A percentile compares a stretch with the other conserved stretches of the same genome.
These are phyloP conservation scores for Cenococcum geophilum DNA, from an alignment of 495 filamentous ascomycete species.

Conservation along the genomic window DNA sequence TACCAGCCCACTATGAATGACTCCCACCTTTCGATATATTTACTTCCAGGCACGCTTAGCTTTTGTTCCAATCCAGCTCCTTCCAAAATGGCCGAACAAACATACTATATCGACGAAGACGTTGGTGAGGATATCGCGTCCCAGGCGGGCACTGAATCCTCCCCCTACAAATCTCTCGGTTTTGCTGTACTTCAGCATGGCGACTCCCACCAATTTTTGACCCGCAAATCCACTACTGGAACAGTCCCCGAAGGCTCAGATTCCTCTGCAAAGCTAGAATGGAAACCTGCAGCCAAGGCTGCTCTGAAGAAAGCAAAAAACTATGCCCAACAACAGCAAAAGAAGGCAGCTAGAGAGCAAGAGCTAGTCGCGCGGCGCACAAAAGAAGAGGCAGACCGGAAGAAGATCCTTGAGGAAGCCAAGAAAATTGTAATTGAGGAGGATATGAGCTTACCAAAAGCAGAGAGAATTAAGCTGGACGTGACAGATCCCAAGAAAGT, in stretches of 20 bases:
- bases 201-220: conserved; percentile 57
- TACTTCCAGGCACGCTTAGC: background rate
- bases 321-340: conserved; percentile 51
- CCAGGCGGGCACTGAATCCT: conserved; percentile 59
- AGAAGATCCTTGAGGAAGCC: conserved; percentile 68
- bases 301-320: conserved; percentile 76
- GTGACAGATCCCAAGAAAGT: conserved; percentile 40
- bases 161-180: conserved; percentile 73
- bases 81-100: conserved; percentile 23
- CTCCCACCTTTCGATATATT: conserved; percentile 10
- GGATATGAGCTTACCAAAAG: conserved; percentile 70
- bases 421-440: conserved; percentile 81
- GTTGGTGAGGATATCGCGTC: conserved; percentile 64
- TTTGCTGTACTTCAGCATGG: conserved; percentile 70
- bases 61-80: conserved; percentile 17
- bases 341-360: conserved; percentile 45
- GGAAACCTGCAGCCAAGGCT: conserved; percentile 76
- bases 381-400: conserved; percentile 63
- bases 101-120: conserved; percentile 74
- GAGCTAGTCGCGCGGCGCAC: conserved; percentile 60
- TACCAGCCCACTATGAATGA: conserved; percentile 14
- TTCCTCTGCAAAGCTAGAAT: conserved; percentile 51
- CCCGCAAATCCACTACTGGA: conserved; percentile 61
- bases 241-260: conserved; percentile 56
- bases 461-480: conserved; percentile 68